Conservation (phyloP, 1,139 yeast species). For the Magnusiomyces ingens region DNA sequence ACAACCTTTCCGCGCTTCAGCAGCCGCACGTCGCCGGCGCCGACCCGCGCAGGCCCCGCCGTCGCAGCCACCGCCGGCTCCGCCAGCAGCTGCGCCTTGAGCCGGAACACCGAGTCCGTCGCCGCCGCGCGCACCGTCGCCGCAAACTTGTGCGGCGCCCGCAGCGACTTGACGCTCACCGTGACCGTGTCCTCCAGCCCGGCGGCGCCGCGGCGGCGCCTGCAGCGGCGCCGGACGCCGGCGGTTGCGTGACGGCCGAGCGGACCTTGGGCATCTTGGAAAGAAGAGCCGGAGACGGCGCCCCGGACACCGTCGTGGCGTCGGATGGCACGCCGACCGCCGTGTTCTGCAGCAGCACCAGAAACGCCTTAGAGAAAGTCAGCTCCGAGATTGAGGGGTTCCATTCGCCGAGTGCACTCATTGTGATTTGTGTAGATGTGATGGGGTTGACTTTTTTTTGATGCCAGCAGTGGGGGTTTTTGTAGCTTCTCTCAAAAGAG, state of each 20-base stretch:
- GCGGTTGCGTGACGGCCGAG: no score
- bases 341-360: not conserved
- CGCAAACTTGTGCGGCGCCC: not conserved
- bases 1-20: constrained; percentile 3
- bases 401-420: not conserved
- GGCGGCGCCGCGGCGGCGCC: no score
- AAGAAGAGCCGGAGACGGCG: not conserved
- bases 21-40: not conserved
- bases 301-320: not conserved
- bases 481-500: no score
- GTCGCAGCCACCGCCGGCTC: no score
- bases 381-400: constrained; percentile 2
- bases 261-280: constrained; percentile 1
- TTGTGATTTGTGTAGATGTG: not conserved
- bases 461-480: no score
- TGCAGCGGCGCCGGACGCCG: not conserved
- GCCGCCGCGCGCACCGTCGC: not conserved
- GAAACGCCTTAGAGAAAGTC: constrained; percentile 1
- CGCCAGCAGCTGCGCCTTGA: not conserved
- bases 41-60: no score
- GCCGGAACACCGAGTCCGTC: not conserved
- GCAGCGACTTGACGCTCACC: not conserved
- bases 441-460: no score
- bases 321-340: not conserved
- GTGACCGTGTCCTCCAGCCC: no score